These are phyloP conservation scores for Penicillium lagena DNA, from an alignment of 495 filamentous ascomycete species.

Conservation along the genomic window DNA sequence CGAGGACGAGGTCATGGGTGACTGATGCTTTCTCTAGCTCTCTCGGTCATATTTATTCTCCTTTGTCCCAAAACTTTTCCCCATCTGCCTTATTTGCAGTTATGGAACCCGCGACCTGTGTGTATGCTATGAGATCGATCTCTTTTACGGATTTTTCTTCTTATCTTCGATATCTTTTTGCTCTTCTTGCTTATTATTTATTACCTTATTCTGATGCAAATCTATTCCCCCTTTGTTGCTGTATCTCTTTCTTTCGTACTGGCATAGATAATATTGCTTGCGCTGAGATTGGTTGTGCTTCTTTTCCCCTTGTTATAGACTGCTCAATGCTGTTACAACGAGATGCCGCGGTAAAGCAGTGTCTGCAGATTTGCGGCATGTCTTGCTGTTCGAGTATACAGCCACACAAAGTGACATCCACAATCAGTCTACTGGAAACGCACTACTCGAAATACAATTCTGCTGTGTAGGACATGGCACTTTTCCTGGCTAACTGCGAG, in stretches of 20 bases:
- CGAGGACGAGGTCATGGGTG: conserved; percentile 66
- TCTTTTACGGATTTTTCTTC: too few relatives aligned
- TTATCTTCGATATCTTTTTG: too few relatives aligned
- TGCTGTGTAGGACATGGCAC: conserved; percentile 2
- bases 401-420: not conserved
- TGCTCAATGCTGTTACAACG: too few relatives aligned
- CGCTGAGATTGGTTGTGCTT: too few relatives aligned
- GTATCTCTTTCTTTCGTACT: not conserved
- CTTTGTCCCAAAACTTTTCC: not conserved
- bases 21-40: conserved; percentile 35
- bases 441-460: not conserved
- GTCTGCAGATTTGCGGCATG: too few relatives aligned
- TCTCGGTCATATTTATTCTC: conserved; percentile 1
- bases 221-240: not conserved
- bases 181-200: too few relatives aligned
- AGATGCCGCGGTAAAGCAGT: too few relatives aligned
- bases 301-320: too few relatives aligned
- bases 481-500: conserved; percentile 18
- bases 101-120: too few relatives aligned
- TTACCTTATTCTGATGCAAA: not conserved
- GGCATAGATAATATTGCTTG: not conserved
- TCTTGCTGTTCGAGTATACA: too few relatives aligned
- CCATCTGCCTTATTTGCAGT: not conserved
- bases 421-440: not conserved
- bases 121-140: too few relatives aligned